These are phyloP conservation scores for Trametes coccinea DNA, from an alignment of 768 basidiomycete species.

Conservation along the genomic window DNA sequence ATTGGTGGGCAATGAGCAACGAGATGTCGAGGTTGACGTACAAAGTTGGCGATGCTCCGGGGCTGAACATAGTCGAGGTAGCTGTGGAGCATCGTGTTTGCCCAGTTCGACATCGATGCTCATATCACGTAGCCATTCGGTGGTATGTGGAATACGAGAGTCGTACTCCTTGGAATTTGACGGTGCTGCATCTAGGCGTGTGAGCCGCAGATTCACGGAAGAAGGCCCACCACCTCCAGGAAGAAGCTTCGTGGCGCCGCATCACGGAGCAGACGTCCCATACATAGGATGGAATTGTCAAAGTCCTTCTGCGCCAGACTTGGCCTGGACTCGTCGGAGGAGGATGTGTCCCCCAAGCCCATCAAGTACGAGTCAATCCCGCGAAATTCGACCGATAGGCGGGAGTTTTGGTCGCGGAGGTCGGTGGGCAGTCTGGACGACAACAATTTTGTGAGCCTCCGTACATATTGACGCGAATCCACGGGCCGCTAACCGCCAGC, in stretches of 20 bases:
- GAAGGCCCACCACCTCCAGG: slow-evolving; percentile 40
- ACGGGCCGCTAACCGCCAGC: slow-evolving; percentile 69
- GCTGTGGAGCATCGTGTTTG: slow-evolving; percentile 37
- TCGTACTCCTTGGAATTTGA: slow-evolving; percentile 39
- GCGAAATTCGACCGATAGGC: slow-evolving; percentile 76
- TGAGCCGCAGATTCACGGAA: slow-evolving; percentile 61
- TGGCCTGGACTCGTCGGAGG: slow-evolving; percentile 29
- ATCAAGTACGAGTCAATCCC: slow-evolving; percentile 83
- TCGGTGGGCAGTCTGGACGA: not conserved
- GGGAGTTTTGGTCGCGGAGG: slow-evolving; percentile 59
- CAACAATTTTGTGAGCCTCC: slow-evolving; percentile 31
- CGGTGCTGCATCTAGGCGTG: slow-evolving; percentile 57
- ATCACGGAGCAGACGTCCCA: slow-evolving; percentile 64
- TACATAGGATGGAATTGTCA: slow-evolving; percentile 72
- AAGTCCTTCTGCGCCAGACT: slow-evolving; percentile 52
- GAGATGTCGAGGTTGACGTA: slow-evolving; percentile 83
- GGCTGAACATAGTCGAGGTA: not conserved
- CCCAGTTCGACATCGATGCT: slow-evolving; percentile 71
- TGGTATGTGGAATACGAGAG: slow-evolving; percentile 60
- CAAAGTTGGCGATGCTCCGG: slow-evolving; percentile 45
- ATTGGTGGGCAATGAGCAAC: slow-evolving; percentile 64
- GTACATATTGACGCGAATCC: slow-evolving; percentile 90
- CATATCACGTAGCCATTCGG: slow-evolving; percentile 55
- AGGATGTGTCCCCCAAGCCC: slow-evolving; percentile 51
- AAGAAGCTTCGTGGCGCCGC: slow-evolving; percentile 63